Percentiles rank a stretch among this genome's conserved stretches.
Conservation (phyloP, 805 yeast species). For the Yarrowia sp. region DNA sequence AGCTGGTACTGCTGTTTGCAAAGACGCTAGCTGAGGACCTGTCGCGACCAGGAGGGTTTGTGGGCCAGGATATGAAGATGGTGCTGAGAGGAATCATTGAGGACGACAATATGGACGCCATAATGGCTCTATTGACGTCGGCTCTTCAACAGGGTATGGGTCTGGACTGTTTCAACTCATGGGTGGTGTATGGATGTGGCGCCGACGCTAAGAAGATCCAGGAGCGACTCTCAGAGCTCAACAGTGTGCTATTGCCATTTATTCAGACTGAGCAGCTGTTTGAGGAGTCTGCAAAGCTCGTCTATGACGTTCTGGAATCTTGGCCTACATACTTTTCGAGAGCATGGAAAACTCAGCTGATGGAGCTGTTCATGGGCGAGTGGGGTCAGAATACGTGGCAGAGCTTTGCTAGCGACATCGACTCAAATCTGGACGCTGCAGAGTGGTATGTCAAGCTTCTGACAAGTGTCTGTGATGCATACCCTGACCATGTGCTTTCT, state of each 20-base stretch:
- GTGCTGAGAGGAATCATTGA: slow-evolving; percentile 28
- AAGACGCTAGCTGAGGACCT: slow-evolving; percentile 47
- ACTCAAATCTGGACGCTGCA: slow-evolving; percentile 23
- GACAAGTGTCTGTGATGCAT: slow-evolving; percentile 15
- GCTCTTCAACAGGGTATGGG: slow-evolving; percentile 25
- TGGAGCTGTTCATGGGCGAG: slow-evolving; percentile 17
- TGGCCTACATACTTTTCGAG: slow-evolving; percentile 28
- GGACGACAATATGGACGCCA: slow-evolving; percentile 33
- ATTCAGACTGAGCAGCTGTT: slow-evolving; percentile 30
- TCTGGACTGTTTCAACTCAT: slow-evolving; percentile 29
- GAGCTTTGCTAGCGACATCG: background rate
- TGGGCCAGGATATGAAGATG: slow-evolving; percentile 31
- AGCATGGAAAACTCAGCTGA: slow-evolving; percentile 14
- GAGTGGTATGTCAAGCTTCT: slow-evolving; percentile 35
- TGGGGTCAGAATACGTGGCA: slow-evolving; percentile 33
- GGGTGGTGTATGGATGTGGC: slow-evolving; percentile 30
- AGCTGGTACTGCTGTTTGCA: slow-evolving; percentile 44
- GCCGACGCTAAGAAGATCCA: slow-evolving; percentile 16
- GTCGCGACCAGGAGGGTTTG: slow-evolving; percentile 32
- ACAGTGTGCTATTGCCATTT: slow-evolving; percentile 9
- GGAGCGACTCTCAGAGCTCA: slow-evolving; percentile 9
- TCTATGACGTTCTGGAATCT: slow-evolving; percentile 34
- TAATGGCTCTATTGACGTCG: slow-evolving; percentile 4
- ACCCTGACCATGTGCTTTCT: slow-evolving; percentile 12
- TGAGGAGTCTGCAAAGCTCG: slow-evolving; percentile 22